Conservation (phyloP, 768 basidiomycete genomes). For the Kwoniella botswanensis region DNA sequence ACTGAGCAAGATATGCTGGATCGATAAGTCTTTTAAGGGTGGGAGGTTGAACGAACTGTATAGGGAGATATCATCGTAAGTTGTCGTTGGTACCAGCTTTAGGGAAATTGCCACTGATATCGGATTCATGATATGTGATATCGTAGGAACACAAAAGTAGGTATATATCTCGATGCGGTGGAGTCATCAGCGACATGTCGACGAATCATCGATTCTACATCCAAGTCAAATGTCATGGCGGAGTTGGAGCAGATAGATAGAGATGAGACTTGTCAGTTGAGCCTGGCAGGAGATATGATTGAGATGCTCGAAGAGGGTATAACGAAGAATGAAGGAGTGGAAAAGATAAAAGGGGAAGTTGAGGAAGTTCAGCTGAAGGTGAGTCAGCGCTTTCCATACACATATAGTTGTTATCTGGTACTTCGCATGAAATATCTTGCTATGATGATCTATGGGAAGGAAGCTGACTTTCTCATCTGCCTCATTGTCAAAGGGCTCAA, state of each 20-base stretch:
- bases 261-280: slow-evolving; percentile 38
- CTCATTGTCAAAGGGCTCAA: slow-evolving; percentile 10
- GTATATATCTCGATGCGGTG: slow-evolving; percentile 42
- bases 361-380: slow-evolving; percentile 17
- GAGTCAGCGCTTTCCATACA: background rate
- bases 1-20: slow-evolving; percentile 29
- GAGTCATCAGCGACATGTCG: slow-evolving; percentile 30
- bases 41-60: slow-evolving; percentile 42
- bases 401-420: too few species aligned
- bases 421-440: too few species aligned
- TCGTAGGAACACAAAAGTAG: slow-evolving; percentile 42
- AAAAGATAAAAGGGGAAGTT: slow-evolving; percentile 21
- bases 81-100: background rate
- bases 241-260: slow-evolving; percentile 21
- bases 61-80: slow-evolving; percentile 46
- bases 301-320: slow-evolving; percentile 29
- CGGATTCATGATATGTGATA: background rate
- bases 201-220: slow-evolving; percentile 22
- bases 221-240: slow-evolving; percentile 33
- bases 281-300: slow-evolving; percentile 38
- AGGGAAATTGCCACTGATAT: background rate
- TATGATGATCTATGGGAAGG: too few species aligned
- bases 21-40: slow-evolving; percentile 32
- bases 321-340: slow-evolving; percentile 12
- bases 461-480: too few species aligned